Evolutionary conservation across 1,284 basidiomycete species (phyloP), one percentile per base, ranked within the genome.

Genomic region (Rhizoctonia solani): DNA sequence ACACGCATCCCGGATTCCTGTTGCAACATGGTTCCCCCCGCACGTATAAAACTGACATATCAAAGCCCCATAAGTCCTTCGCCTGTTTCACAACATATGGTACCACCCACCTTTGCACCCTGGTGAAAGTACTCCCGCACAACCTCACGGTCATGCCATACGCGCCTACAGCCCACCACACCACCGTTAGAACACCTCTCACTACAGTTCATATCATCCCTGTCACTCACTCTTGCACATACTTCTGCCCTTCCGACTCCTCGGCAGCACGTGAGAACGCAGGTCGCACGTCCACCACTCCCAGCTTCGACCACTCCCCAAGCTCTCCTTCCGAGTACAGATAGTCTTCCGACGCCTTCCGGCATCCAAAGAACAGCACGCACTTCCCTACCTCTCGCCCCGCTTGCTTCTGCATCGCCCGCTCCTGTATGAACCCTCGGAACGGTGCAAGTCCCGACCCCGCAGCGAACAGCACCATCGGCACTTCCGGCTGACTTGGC

Each of bases 381-480:
- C 77, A 77, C 63, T 76, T 75, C 25, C 79, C 81, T 11, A 83
- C 79, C 19, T 78, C 75, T 16, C 82, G 74, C 0, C 82, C 82
- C 4, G 80, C 78, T 53, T 75, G 73, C 72, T 79, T 80, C 74
- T 83, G 82, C 68, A 78, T 74, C 16, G 82, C 81, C 16, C 82
- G 79, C 71, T 84, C 83, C 72, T 83, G 81, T 42, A 85, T 76
- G 75, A 85, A 85, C 1, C 82, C 82, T 46, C 81, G 78, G 79
- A 85, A 82, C 0, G 83, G 83, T 5, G 83, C 80, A 23, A 85
- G 70, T 0, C 83, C 83, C 2, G 81, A 79, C 6, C 83, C 83
- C 21, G 81, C 81, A 29, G 79, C 80, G 73, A 82, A 82, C 77
- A 83, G 79, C 21, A 84, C 76, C 39, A 85, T 75, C 2, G 82